A percentile compares a stretch with the other conserved stretches of the same genome.
Evolutionary conservation across 2,329 filamentous ascomycete species (phyloP).

Genomic region (Pseudohalonectria lignicola): DNA sequence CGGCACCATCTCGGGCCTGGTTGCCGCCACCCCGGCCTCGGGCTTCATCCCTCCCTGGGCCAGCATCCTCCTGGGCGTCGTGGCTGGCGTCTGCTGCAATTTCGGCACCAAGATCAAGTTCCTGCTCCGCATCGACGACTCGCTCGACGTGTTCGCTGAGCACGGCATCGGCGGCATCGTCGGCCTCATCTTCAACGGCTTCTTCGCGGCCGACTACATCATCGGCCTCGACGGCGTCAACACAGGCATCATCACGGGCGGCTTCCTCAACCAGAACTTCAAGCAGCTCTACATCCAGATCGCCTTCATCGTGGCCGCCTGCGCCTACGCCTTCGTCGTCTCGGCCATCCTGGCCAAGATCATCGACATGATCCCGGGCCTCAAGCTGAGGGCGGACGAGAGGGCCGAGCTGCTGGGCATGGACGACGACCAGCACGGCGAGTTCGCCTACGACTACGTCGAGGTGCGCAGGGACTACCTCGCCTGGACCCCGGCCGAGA

Average conservation of each 20-base stretch:
- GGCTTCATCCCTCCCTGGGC: conserved; percentile 60
- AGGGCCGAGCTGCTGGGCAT: conserved; percentile 79
- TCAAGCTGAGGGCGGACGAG: conserved; percentile 69
- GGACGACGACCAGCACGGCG: conserved; percentile 83
- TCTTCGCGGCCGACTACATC: conserved; percentile 60
- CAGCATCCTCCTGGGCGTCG: conserved; percentile 53
- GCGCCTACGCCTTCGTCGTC: conserved; percentile 61
- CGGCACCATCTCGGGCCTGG: conserved; percentile 59
- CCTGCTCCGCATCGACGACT: conserved; percentile 56
- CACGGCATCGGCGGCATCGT: conserved; percentile 60
- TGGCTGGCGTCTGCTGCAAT: conserved; percentile 56
- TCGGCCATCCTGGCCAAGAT: conserved; percentile 62
- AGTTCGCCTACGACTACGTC: conserved; percentile 85
- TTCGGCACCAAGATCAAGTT: conserved; percentile 58
- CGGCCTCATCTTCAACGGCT: conserved; percentile 60
- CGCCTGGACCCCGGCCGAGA: conserved; percentile 71
- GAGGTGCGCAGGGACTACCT: conserved; percentile 79
- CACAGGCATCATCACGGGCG: conserved; percentile 49
- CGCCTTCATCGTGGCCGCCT: conserved; percentile 59
- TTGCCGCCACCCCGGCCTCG: conserved; percentile 58
- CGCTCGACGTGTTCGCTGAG: conserved; percentile 62
- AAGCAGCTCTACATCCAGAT: conserved; percentile 69
- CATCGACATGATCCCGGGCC: conserved; percentile 66
- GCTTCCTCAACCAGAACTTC: conserved; percentile 67
- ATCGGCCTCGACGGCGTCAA: conserved; percentile 71